These are phyloP conservation scores for Schizochytrium sp. DNA, from an alignment of 108 stramenopile genomes.

Conservation along the genomic window DNA sequence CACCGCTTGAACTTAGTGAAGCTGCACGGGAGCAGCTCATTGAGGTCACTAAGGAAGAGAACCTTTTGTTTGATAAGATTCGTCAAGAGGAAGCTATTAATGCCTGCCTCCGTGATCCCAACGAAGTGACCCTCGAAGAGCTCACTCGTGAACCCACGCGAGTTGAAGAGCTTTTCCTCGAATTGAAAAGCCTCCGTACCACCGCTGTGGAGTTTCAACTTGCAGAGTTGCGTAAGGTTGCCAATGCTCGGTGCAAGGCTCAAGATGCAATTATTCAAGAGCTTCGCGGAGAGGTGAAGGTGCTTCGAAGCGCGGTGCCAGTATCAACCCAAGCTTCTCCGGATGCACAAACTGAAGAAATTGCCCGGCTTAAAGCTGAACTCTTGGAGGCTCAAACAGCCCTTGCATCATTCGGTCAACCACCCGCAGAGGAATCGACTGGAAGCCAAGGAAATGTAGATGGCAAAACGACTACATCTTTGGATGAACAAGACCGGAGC, in stretches of 20 bases:
- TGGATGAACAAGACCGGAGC: background rate
- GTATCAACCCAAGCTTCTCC: background rate
- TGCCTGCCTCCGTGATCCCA: background rate
- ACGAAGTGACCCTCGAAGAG: slow-evolving; percentile 8
- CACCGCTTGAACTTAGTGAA: background rate
- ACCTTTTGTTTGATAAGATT: slow-evolving; percentile 36
- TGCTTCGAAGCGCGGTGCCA: background rate
- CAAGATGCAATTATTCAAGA: background rate
- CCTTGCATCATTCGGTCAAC: no score
- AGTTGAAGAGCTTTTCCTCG: slow-evolving; percentile 9
- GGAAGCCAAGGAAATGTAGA: background rate
- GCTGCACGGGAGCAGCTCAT: background rate
- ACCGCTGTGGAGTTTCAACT: slow-evolving; percentile 19
- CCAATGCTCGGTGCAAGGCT: background rate
- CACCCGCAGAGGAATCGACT: no score
- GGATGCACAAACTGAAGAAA: background rate
- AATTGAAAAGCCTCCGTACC: background rate
- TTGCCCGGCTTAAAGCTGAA: background rate
- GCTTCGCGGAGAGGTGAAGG: background rate
- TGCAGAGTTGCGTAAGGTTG: background rate
- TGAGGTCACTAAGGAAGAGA: background rate
- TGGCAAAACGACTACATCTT: background rate
- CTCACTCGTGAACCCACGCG: background rate
- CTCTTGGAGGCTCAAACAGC: background rate
- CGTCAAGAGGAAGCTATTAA: background rate